Evolutionary conservation across 1,139 yeast genomes (phyloP), one percentile per base, ranked within the genome.

Genomic region (Yamadazyma sp.): DNA sequence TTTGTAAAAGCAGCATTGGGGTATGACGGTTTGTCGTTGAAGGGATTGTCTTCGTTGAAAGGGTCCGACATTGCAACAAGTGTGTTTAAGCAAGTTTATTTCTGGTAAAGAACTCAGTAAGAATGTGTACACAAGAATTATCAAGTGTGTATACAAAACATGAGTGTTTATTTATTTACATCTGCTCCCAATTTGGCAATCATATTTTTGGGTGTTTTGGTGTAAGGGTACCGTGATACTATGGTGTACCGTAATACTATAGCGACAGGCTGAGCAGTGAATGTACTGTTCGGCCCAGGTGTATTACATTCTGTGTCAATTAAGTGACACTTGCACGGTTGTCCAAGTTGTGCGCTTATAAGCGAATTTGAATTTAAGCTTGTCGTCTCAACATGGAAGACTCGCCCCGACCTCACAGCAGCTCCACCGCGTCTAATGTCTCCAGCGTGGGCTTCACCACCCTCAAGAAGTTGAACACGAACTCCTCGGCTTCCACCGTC

Each of bases 1-100:
- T 67, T 71, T 35, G 71, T 66, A 45, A 69, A 69, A 2, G 74
- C 76, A 14, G 70, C 69, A 40, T 55, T 52, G 11, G 76, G 76
- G 15, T 62, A 51, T 35, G 59, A 50, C 5, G 41, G 40, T 10
- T 46, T 48, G 38, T 65, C 71, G 41, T 48, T 45, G 43, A 64
- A 68, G 2, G 73, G 71, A 38, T 54, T 59, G 16, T 61, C 60
- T 14, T 27, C 29, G 15, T 25, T 25, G 47, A 66, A 67, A 6
- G 73, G 70, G 25, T 23, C 30, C 9, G 46, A 34, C 46, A 43
- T n/a, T n/a, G n/a, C n/a, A n/a, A n/a, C n/a, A n/a, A n/a, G n/a
- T n/a, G n/a, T n/a, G n/a, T n/a, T n/a, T n/a, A n/a, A n/a, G n/a
- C n/a, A n/a, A n/a, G n/a, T n/a, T n/a, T n/a, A n/a, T n/a, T n/a